Conservation (phyloP, 1,284 basidiomycete species). For the Mrakiaceae sp. region DNA sequence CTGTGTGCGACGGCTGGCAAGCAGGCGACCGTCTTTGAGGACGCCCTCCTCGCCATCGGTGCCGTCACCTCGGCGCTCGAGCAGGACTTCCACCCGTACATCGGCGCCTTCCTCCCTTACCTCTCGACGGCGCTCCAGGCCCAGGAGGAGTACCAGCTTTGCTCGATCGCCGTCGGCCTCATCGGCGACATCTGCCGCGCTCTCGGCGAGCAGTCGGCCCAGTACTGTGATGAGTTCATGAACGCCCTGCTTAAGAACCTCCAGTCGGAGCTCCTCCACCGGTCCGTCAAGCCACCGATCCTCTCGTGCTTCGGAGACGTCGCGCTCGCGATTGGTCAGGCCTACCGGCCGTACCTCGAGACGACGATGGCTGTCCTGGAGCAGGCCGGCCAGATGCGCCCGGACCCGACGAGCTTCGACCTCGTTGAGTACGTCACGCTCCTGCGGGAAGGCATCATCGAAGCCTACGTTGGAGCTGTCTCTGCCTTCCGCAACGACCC, state of each 20-base stretch:
- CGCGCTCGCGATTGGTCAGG: constrained; percentile 76
- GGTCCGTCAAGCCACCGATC: constrained; percentile 93
- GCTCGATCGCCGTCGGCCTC: constrained; percentile 88
- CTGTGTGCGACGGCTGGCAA: constrained; percentile 80
- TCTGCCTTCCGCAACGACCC: constrained; percentile 79
- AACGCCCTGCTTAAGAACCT: constrained; percentile 81
- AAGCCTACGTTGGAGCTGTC: constrained; percentile 92
- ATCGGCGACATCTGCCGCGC: constrained; percentile 93
- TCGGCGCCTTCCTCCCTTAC: constrained; percentile 79
- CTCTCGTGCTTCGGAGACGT: constrained; percentile 95
- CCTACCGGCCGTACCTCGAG: constrained; percentile 80
- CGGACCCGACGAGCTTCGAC: constrained; percentile 81
- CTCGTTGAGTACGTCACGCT: constrained; percentile 83
- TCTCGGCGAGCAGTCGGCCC: constrained; percentile 66
- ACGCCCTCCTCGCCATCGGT: constrained; percentile 92
- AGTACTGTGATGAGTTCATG: constrained; percentile 83
- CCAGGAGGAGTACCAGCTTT: constrained; percentile 90
- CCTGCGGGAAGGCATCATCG: constrained; percentile 87
- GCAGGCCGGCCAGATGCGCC: constrained; percentile 77
- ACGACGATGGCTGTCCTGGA: constrained; percentile 83
- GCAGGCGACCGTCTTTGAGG: constrained; percentile 91
- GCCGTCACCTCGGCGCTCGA: constrained; percentile 80
- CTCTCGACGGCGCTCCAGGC: constrained; percentile 81
- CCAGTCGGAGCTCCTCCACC: constrained; percentile 78
- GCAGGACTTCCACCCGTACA: constrained; percentile 72